These are phyloP conservation scores for Aspergillus carlsbadensis DNA, from an alignment of 495 filamentous ascomycete species.

Conservation along the genomic window DNA sequence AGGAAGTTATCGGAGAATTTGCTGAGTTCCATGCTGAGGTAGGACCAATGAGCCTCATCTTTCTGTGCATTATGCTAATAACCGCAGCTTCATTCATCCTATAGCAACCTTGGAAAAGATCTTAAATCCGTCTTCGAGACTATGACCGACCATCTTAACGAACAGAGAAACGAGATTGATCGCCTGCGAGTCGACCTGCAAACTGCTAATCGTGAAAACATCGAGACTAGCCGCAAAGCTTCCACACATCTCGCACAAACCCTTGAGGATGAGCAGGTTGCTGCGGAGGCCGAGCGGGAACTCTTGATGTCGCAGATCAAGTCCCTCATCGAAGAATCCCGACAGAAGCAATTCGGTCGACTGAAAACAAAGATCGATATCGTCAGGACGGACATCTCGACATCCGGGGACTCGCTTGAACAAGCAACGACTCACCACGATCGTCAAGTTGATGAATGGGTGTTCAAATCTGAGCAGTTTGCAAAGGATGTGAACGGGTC, in stretches of 20 bases:
- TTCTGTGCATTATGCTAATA: conserved; percentile 20
- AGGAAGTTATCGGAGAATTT: conserved; percentile 87
- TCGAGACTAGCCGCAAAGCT: conserved; percentile 64
- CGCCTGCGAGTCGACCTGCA: conserved; percentile 67
- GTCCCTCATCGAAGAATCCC: conserved; percentile 68
- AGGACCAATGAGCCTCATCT: conserved; percentile 10
- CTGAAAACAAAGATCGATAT: conserved; percentile 58
- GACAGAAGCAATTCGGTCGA: conserved; percentile 70
- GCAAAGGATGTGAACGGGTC: conserved; percentile 69
- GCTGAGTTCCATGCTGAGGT: conserved; percentile 75
- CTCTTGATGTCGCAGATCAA: conserved; percentile 74
- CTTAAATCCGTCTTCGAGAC: conserved; percentile 84
- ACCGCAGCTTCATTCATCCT: conserved; percentile 71
- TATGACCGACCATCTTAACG: conserved; percentile 65
- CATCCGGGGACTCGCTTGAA: conserved; percentile 62
- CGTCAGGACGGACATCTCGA: conserved; percentile 61
- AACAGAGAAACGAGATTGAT: conserved; percentile 79
- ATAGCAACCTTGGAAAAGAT: conserved; percentile 83
- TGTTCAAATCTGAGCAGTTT: conserved; percentile 63
- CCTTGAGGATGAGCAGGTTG: conserved; percentile 71
- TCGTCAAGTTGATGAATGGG: conserved; percentile 74
- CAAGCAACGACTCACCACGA: conserved; percentile 62
- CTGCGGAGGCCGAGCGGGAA: conserved; percentile 72
- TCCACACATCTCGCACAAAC: conserved; percentile 67
- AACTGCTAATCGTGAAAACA: conserved; percentile 60